Evolutionary conservation across 371 early-diverging fungal genomes (phyloP), one percentile per base, ranked within the genome.

Genomic region (Circinella umbellata): DNA sequence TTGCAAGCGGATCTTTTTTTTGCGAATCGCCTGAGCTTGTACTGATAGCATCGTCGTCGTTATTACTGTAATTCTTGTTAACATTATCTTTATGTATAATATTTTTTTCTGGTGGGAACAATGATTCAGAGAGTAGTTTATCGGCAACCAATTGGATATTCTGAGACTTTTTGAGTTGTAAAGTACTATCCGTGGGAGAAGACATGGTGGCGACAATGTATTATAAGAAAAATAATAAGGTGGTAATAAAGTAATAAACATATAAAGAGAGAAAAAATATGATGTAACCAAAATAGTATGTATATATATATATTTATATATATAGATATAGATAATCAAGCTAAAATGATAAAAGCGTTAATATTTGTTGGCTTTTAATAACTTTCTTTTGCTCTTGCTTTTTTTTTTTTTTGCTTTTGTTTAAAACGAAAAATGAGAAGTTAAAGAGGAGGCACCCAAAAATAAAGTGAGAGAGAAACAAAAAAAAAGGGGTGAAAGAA

Each of bases 1-100:
- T 81, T 10, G 87, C 84, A 35, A 88, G 70, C 27, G 88, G 86
- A 69, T 90, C 89, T n/a, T 84, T 79, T 57, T 80, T 84, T 34
- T 57, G 57, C 3, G 57, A 57, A 5, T 57, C 57, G 14, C 34
- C 57, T 18, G 57, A 34, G 9, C 27, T 0, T 7, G 20, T 34
- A n/a, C 57, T 57, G 8, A 1, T 27, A 10, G 20, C 14, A 57
- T 57, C 57, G 5, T 57, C 57, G 27, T 34, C 57, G 54, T 54
- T 47, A 15, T 47, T 47, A 15, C 47, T 15, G 47, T 47, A 11
- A n/a, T 51, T 15, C 14, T 51, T 15, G 51, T 14, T 15, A n/a
- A 13, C 51, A n/a, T 51, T 15, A n/a, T 51, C 51, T 8, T 37
- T 61, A 38, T 18, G 36, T 9, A 14, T n/a, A 37, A 10, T 47